phyloP scores from a whole-genome alignment of 768 basidiomycete genomes.

The Macrolepiota dolichaula region DNA sequence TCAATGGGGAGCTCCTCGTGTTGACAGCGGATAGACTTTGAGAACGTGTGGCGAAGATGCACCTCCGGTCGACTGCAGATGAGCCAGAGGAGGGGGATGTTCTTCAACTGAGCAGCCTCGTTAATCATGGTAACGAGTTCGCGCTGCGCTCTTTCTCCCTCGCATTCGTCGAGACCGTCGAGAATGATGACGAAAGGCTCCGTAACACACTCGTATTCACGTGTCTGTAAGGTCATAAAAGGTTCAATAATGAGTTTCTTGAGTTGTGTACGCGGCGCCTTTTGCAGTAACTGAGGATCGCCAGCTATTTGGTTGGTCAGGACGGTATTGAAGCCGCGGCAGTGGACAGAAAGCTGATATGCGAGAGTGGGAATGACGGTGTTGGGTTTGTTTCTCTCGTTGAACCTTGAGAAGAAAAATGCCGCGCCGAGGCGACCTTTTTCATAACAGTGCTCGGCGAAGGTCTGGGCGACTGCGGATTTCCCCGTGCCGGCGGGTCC shows the following conservation, averaged over 20 bases:
- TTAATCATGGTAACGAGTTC: not conserved
- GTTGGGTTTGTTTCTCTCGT: not conserved
- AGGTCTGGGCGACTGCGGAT: not conserved
- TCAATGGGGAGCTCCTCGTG: not conserved
- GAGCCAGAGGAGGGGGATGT: not conserved
- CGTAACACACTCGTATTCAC: no score
- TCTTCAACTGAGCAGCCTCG: not conserved
- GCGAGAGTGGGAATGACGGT: not conserved
- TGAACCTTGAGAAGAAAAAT: not conserved
- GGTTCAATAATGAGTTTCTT: not conserved
- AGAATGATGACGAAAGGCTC: not conserved
- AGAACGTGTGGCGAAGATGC: not conserved
- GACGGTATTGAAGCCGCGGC: not conserved
- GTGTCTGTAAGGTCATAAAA: not conserved
- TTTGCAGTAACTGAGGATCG: not conserved
- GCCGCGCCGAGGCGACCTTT: slow-evolving; percentile 1
- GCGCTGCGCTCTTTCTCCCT: not conserved
- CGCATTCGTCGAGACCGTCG: not conserved
- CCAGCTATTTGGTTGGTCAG: not conserved
- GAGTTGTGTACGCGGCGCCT: not conserved
- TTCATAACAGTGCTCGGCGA: not conserved
- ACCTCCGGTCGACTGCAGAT: not conserved
- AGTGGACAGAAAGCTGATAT: not conserved
- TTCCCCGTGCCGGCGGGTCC: slow-evolving; percentile 6
- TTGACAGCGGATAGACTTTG: not conserved